phyloP scores from a whole-genome alignment of 495 filamentous ascomycete genomes.

The Margaritispora aquatica region DNA sequence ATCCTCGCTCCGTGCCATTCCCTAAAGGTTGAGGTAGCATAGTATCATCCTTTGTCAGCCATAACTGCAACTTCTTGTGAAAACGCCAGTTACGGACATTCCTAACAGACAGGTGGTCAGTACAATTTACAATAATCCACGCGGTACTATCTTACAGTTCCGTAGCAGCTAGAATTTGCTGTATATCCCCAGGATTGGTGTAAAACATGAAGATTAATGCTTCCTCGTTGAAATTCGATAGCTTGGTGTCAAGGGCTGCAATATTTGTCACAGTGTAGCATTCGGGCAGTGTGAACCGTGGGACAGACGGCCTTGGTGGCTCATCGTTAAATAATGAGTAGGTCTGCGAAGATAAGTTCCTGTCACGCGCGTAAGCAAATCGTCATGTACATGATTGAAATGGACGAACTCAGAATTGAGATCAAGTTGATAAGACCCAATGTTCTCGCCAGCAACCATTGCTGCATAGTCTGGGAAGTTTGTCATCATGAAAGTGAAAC shows the following conservation, averaged over 20 bases:
- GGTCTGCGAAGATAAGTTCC: slow-evolving; percentile 38
- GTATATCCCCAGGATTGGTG: slow-evolving; percentile 73
- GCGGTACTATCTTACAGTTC: slow-evolving; percentile 53
- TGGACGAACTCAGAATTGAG: slow-evolving; percentile 67
- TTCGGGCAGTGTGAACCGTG: slow-evolving; percentile 70
- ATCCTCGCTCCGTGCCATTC: slow-evolving; percentile 69
- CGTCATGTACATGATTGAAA: slow-evolving; percentile 10
- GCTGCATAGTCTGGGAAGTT: slow-evolving; percentile 70
- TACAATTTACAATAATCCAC: background rate
- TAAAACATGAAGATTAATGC: slow-evolving; percentile 95
- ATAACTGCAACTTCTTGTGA: slow-evolving; percentile 81
- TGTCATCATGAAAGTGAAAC: slow-evolving; percentile 71
- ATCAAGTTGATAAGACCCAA: slow-evolving; percentile 71
- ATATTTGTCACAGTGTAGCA: slow-evolving; percentile 88
- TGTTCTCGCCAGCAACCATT: slow-evolving; percentile 72
- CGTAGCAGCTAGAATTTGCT: slow-evolving; percentile 77
- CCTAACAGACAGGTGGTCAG: slow-evolving; percentile 13
- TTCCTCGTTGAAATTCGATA: slow-evolving; percentile 80
- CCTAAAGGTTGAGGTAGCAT: slow-evolving; percentile 62
- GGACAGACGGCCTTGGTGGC: slow-evolving; percentile 64
- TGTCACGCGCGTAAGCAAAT: slow-evolving; percentile 5
- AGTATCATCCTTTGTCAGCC: slow-evolving; percentile 83
- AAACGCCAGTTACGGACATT: slow-evolving; percentile 81
- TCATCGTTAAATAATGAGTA: slow-evolving; percentile 65
- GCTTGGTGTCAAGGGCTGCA: slow-evolving; percentile 69